phyloP scores from a whole-genome alignment of 805 yeast species.

The Lipomyces starkeyi region DNA sequence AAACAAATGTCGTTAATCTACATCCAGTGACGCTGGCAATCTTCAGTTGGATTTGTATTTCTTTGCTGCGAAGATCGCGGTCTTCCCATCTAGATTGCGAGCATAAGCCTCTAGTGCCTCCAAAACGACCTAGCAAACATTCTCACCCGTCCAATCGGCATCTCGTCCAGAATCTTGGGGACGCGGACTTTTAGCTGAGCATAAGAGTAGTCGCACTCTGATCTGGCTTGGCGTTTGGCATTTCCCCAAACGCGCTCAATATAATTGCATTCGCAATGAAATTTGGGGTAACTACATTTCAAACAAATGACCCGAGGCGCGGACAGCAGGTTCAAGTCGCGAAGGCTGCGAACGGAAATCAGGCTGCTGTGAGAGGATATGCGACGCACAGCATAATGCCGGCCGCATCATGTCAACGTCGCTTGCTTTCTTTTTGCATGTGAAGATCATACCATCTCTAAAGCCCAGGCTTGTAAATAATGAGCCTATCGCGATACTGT shows the following conservation, averaged over 20 bases:
- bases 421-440: background rate
- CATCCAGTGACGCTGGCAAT: background rate
- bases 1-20: no score
- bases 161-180: background rate
- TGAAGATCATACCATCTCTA: background rate
- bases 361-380: background rate
- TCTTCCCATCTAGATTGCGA: background rate
- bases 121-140: background rate
- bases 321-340: slow-evolving; percentile 3
- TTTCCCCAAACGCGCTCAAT: no score
- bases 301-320: background rate
- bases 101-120: background rate
- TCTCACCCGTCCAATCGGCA: background rate
- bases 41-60: background rate
- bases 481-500: no score
- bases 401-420: background rate
- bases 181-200: no score
- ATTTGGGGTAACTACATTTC: background rate
- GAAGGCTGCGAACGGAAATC: slow-evolving; percentile 1
- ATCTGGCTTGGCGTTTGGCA: no score
- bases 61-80: background rate
- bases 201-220: no score
- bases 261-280: no score
- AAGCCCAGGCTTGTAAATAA: no score
- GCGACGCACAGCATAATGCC: background rate